A percentile compares a stretch with the other conserved stretches of the same genome.
These are phyloP conservation scores for Leccinellum albellum DNA, from an alignment of 768 basidiomycete genomes.

Conservation along the genomic window DNA sequence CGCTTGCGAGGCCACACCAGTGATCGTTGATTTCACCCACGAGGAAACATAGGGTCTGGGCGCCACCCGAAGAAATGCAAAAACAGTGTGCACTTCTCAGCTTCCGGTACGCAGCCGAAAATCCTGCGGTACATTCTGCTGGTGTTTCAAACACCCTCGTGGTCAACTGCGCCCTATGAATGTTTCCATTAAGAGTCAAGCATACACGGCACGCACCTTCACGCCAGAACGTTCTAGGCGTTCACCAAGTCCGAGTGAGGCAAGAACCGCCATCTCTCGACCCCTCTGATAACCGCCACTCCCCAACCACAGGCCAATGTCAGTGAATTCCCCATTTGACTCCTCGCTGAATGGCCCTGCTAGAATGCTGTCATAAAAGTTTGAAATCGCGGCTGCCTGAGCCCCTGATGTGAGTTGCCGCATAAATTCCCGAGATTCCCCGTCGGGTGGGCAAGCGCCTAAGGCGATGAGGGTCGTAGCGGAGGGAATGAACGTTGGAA, in stretches of 20 bases:
- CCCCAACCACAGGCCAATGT: constrained; percentile 53
- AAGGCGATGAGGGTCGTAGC: constrained; percentile 11
- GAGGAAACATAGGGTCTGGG: constrained; percentile 36
- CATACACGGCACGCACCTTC: constrained; percentile 5
- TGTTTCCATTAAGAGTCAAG: constrained; percentile 5
- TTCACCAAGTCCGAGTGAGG: constrained; percentile 30
- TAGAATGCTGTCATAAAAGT: constrained; percentile 49
- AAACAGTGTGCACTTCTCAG: constrained; percentile 14
- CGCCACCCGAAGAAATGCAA: constrained; percentile 12
- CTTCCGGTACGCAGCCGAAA: constrained; percentile 6
- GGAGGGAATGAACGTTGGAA: constrained; percentile 15
- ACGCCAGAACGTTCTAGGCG: constrained; percentile 15
- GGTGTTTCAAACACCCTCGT: constrained; percentile 12
- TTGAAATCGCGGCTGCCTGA: constrained; percentile 35
- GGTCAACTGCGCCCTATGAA: constrained; percentile 14
- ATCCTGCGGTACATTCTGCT: constrained; percentile 9
- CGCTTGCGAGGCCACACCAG: constrained; percentile 22
- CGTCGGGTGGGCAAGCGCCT: constrained; percentile 2
- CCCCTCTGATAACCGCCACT: constrained; percentile 32
- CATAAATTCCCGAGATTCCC: constrained; percentile 7
- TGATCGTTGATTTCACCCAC: constrained; percentile 29
- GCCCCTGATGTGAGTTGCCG: constrained; percentile 36
- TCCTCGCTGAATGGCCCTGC: constrained; percentile 49
- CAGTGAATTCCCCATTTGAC: constrained; percentile 49
- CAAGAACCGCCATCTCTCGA: constrained; percentile 31